Evolutionary conservation across 1,139 yeast species (phyloP).

Genomic region (Yamadazyma conglobata): DNA sequence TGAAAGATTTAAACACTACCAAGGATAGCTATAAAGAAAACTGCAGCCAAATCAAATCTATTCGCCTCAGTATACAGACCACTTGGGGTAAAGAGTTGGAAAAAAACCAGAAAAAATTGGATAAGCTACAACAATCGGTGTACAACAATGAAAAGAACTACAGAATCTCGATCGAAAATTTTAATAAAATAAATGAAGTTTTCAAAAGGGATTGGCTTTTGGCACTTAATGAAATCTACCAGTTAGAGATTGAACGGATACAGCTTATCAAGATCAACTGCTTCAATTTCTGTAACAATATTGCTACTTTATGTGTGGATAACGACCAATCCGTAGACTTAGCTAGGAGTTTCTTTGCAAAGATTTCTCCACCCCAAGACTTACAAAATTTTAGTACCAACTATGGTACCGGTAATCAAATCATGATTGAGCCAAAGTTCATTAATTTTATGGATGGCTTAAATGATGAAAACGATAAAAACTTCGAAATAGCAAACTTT

Average conservation of each 20-base stretch:
- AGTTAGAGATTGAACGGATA: conserved; percentile 74
- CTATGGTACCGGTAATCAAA: conserved; percentile 66
- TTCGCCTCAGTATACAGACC: conserved; percentile 61
- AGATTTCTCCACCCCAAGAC: conserved; percentile 62
- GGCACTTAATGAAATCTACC: conserved; percentile 67
- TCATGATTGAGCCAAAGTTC: conserved; percentile 52
- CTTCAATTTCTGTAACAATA: conserved; percentile 78
- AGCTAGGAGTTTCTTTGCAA: conserved; percentile 65
- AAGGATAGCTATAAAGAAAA: conserved; percentile 57
- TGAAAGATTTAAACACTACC: conserved; percentile 37
- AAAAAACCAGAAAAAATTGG: conserved; percentile 58
- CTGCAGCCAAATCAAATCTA: conserved; percentile 56
- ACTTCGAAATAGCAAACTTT: conserved; percentile 27
- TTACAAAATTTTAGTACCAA: conserved; percentile 51
- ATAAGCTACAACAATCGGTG: conserved; percentile 50
- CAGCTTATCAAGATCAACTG: conserved; percentile 71
- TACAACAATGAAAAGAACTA: conserved; percentile 53
- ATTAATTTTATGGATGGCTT: conserved; percentile 40
- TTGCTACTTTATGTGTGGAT: conserved; percentile 74
- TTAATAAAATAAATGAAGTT: conserved; percentile 63
- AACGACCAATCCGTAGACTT: conserved; percentile 75
- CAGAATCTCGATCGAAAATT: conserved; percentile 53
- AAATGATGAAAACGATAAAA: conserved; percentile 24
- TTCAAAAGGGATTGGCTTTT: conserved; percentile 82
- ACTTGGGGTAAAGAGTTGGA: conserved; percentile 80